Percentiles rank a stretch among this genome's conserved stretches.
These are phyloP conservation scores for Arthrinium phaeospermum DNA, from an alignment of 2,329 filamentous ascomycete species.

Conservation along the genomic window DNA sequence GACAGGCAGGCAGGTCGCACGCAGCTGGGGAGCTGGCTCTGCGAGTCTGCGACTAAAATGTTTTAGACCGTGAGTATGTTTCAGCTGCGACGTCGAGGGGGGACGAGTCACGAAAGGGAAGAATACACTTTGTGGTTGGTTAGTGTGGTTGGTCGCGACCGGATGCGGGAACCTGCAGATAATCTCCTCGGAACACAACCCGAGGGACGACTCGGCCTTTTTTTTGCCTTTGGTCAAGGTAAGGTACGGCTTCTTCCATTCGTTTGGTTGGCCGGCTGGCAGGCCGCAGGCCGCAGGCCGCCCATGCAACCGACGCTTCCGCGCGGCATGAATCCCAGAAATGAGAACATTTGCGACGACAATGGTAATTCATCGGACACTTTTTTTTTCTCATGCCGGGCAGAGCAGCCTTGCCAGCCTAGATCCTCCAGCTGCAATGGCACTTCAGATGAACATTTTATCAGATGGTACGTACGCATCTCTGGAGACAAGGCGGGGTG, in stretches of 20 bases:
- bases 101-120: not conserved
- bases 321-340: not conserved
- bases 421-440: not conserved
- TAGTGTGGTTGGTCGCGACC: not conserved
- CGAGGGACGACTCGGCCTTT: not conserved
- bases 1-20: not conserved
- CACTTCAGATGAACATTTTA: not conserved
- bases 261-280: not conserved
- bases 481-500: not conserved
- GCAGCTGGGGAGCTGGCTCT: not conserved
- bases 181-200: slow-evolving; percentile 5
- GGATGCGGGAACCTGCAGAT: slow-evolving; percentile 13
- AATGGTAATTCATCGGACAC: not conserved
- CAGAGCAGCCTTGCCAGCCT: not conserved
- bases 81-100: slow-evolving; percentile 11
- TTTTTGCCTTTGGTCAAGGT: not conserved
- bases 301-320: not conserved
- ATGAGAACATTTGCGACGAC: not conserved
- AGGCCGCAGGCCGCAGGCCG: not conserved
- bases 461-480: not conserved
- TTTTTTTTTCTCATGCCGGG: not conserved
- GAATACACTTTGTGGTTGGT: not conserved
- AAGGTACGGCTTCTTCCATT: not conserved
- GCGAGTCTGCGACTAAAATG: not conserved
- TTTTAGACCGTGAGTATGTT: slow-evolving; percentile 7